Evolutionary conservation across 2,329 filamentous ascomycete genomes (phyloP), one percentile per base, ranked within the genome.

Genomic region (Aspergillus tubingensis): DNA sequence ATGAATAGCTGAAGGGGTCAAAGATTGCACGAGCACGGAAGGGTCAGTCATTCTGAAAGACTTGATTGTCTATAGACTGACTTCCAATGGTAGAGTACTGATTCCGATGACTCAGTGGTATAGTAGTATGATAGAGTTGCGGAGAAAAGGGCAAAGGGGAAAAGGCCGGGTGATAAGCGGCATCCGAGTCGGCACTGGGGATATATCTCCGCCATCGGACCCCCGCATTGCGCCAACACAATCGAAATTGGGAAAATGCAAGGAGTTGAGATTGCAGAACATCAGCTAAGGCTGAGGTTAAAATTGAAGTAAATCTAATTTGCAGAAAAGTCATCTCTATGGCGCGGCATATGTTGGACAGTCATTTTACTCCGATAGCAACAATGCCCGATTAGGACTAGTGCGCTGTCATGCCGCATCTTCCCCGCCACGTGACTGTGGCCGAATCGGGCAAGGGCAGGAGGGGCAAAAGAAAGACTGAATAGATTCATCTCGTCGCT

Each of bases 1-100:
- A 55, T 86, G 70, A 39, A 98, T 88, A 13, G 91, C 92, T 54
- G 81, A 77, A 49, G 91, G 88, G 17, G 86, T 91, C 21, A 97
- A 84, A 3, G 90, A 55, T 55, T 68, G 65, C 11, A 62, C 65
- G 47, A 61, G 53, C 49, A 65, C 57, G 17, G 61, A 53, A 38
- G 75, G 68, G 41, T 81, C 77, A 57, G 80, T 74, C 81, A 85
- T 84, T 32, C 47, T 65, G 58, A 19, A 25, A 30, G 25, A 30
- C 5, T n/a, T 5, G n/a, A 10, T 15, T 11, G 8, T 54, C 13
- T 36, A 32, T 36, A 8, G 19, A 17, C n/a, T 44, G 30, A 27
- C 25, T 27, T 27, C 25, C 25, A 27, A 27, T 27, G 25, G 25
- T 27, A 27, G 25, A 27, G 25, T 27, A 27, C 25, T 27, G 6